phyloP scores from a whole-genome alignment of 2,329 filamentous ascomycete genomes.

The Colletotrichum tabaci region DNA sequence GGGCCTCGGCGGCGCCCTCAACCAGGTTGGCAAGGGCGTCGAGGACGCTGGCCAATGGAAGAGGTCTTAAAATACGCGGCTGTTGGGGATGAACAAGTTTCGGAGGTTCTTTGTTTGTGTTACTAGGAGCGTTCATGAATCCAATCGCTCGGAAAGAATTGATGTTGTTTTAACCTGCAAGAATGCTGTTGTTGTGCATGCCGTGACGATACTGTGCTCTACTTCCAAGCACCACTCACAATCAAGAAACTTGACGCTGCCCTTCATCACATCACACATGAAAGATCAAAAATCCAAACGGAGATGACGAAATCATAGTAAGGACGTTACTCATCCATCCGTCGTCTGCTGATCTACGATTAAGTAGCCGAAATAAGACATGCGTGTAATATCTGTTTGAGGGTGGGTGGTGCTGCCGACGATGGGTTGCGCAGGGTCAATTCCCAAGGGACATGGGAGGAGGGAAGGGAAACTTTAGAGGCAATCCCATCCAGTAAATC shows the following conservation, averaged over 20 bases:
- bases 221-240: too few relatives aligned
- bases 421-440: conserved; percentile 7
- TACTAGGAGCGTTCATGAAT: conserved; percentile 18
- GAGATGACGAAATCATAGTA: too few relatives aligned
- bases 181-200: too few relatives aligned
- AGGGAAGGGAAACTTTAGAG: not conserved
- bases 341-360: not conserved
- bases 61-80: conserved; percentile 43
- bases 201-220: not conserved
- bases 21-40: conserved; percentile 65
- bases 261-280: too few relatives aligned
- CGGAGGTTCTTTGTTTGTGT: conserved; percentile 6
- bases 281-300: too few relatives aligned
- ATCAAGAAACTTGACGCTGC: too few relatives aligned
- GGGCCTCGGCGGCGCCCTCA: conserved; percentile 66
- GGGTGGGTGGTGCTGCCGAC: too few relatives aligned
- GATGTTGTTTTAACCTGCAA: not conserved
- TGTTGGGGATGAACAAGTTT: not conserved
- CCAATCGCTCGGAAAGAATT: not conserved
- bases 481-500: not conserved
- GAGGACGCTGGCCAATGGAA: conserved; percentile 74
- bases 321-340: not conserved
- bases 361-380: not conserved
- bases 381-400: not conserved
- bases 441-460: not conserved